Evolutionary conservation across 2,329 filamentous ascomycete species (phyloP).

Genomic region (Pezicula rhizophila): DNA sequence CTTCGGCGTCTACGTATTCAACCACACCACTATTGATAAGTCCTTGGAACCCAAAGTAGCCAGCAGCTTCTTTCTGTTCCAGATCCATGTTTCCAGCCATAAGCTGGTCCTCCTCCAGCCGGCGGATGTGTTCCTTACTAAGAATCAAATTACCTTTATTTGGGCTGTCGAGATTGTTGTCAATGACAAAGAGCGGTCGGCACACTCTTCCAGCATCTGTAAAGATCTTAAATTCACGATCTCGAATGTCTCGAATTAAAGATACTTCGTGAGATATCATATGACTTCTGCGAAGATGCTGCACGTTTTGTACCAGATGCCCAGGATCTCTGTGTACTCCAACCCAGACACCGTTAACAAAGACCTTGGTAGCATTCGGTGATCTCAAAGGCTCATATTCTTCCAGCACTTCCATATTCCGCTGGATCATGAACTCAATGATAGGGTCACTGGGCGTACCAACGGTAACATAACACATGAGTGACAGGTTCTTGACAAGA

Average conservation of each 20-base stretch:
- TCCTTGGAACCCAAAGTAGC: conserved; percentile 82
- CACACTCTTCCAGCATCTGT: conserved; percentile 95
- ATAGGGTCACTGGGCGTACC: conserved; percentile 87
- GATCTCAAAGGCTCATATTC: conserved; percentile 84
- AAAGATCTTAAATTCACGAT: conserved; percentile 97
- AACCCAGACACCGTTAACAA: conserved; percentile 97
- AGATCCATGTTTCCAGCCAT: conserved; percentile 53
- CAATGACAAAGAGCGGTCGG: conserved; percentile 87
- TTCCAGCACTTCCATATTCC: conserved; percentile 93
- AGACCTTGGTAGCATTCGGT: conserved; percentile 93
- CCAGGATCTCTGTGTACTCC: conserved; percentile 88
- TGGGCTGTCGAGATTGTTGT: conserved; percentile 70
- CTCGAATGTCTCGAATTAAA: conserved; percentile 90
- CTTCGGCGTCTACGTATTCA: conserved; percentile 94
- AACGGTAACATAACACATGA: conserved; percentile 98
- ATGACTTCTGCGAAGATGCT: conserved; percentile 71
- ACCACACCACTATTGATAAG: conserved; percentile 80
- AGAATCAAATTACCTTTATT: conserved; percentile 75
- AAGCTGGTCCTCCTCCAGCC: conserved; percentile 68
- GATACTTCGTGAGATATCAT: conserved; percentile 90
- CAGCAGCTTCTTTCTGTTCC: conserved; percentile 47
- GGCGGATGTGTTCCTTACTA: conserved; percentile 74
- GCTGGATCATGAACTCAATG: conserved; percentile 89
- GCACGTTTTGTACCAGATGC: conserved; percentile 73
- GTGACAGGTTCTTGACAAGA: conserved; percentile 91